These are phyloP conservation scores for Tripterygium wilfordii DNA, from an alignment of 177 flowering plant genomes.

Conservation along the genomic window DNA sequence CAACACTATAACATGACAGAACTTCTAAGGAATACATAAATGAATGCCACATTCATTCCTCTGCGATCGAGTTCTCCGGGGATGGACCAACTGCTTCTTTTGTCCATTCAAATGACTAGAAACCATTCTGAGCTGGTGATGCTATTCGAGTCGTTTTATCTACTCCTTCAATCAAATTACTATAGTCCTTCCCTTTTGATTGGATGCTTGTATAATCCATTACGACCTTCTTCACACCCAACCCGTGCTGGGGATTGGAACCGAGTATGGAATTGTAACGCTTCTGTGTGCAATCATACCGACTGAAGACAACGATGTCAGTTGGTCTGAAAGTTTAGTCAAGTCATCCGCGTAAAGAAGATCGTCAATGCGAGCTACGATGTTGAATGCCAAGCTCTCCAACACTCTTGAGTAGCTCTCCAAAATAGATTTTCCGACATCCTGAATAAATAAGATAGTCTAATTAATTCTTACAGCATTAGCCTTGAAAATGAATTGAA, in stretches of 20 bases:
- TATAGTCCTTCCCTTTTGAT: constrained; percentile 16
- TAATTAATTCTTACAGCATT: background rate
- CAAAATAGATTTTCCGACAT: constrained; percentile 63
- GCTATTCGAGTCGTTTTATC: constrained; percentile 6
- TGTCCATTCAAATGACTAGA: constrained; percentile 9
- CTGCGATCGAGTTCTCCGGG: constrained; percentile 3
- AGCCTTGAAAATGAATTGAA: background rate
- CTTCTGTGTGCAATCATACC: constrained; percentile 29
- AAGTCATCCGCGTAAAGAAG: constrained; percentile 59
- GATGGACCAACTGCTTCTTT: constrained; percentile 8
- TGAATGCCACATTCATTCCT: background rate
- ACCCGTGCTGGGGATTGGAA: constrained; percentile 37
- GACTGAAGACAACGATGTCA: constrained; percentile 28
- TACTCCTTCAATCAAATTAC: constrained; percentile 13
- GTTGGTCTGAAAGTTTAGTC: constrained; percentile 45
- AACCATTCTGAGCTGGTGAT: constrained; percentile 8
- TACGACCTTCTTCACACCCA: constrained; percentile 37
- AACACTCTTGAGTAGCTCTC: constrained; percentile 71
- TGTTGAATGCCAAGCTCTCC: constrained; percentile 73
- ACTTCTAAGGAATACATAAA: no score
- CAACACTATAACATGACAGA: no score
- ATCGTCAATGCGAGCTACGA: constrained; percentile 68
- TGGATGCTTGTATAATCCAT: constrained; percentile 39
- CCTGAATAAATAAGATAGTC: constrained; percentile 21
- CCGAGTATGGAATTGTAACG: constrained; percentile 22